phyloP scores from a whole-genome alignment of 164 flowering plant species.

The Protea cynaroides region DNA sequence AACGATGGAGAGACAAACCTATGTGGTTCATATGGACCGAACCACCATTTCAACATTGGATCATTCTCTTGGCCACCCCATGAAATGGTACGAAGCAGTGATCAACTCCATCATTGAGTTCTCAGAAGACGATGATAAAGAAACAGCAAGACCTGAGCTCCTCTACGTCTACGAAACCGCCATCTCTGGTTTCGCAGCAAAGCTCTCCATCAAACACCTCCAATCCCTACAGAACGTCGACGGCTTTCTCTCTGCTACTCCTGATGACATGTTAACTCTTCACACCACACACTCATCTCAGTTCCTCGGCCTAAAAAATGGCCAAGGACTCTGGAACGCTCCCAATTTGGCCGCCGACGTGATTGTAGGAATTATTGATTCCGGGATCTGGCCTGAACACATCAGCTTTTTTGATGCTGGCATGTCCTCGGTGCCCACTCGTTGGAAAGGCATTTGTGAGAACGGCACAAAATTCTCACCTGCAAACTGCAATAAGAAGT shows the following conservation, averaged over 20 bases:
- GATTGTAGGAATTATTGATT: conserved; percentile 66
- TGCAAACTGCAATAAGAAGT: conserved; percentile 51
- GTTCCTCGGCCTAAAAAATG: conserved; percentile 60
- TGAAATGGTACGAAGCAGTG: conserved; percentile 37
- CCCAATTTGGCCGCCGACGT: conserved; percentile 40
- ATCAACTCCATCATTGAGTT: conserved; percentile 28
- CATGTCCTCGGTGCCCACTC: conserved; percentile 42
- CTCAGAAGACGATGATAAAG: conserved; percentile 21
- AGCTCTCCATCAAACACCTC: conserved; percentile 42
- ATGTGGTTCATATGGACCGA: conserved; percentile 62
- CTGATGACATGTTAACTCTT: conserved; percentile 43
- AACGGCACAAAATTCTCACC: conserved; percentile 39
- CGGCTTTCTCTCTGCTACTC: conserved; percentile 50
- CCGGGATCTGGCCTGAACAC: conserved; percentile 86
- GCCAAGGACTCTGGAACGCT: conserved; percentile 53
- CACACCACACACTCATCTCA: conserved; percentile 71
- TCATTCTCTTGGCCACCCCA: conserved; percentile 17
- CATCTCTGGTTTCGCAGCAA: conserved; percentile 62
- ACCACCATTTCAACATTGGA: conserved; percentile 26
- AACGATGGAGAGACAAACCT: conserved; percentile 31
- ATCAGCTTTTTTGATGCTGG: conserved; percentile 43
- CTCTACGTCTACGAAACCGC: conserved; percentile 50
- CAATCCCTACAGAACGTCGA: conserved; percentile 29
- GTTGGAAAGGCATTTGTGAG: conserved; percentile 68
- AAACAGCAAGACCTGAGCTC: conserved; percentile 30